phyloP scores from a whole-genome alignment of 208 protist genomes.

The Wallacemonas sp. region DNA sequence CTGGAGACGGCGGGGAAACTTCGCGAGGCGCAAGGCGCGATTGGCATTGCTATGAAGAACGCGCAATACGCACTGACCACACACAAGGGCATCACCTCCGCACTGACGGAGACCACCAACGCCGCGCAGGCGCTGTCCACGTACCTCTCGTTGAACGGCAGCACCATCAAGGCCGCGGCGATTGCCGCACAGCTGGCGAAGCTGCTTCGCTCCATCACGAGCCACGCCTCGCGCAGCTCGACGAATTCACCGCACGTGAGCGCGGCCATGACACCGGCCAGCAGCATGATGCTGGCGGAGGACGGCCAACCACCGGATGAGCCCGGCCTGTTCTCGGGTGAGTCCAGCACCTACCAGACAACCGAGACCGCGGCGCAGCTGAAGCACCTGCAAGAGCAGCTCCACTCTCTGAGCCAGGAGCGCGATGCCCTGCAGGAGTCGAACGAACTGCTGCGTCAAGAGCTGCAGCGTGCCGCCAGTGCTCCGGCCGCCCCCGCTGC shows the following conservation, averaged over 20 bases:
- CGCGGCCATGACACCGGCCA: constrained; percentile 17
- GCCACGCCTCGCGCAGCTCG: constrained; percentile 19
- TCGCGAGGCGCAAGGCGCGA: constrained; percentile 47
- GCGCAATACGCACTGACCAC: constrained; percentile 65
- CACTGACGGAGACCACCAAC: constrained; percentile 46
- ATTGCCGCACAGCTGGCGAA: constrained; percentile 69
- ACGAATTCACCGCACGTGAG: constrained; percentile 30
- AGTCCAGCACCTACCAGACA: background rate
- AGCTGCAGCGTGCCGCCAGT: background rate
- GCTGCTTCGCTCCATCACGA: constrained; percentile 45
- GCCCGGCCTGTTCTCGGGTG: background rate
- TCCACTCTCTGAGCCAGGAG: constrained; percentile 9
- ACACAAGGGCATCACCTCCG: constrained; percentile 36
- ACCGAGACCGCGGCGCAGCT: constrained; percentile 19
- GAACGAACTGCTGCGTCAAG: constrained; percentile 3
- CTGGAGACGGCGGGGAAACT: constrained; percentile 37
- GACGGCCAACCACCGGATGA: constrained; percentile 11
- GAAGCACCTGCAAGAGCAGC: constrained; percentile 28
- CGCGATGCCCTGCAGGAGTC: constrained; percentile 11
- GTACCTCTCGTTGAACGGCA: constrained; percentile 61
- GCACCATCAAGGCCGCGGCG: constrained; percentile 60
- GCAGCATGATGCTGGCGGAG: constrained; percentile 17
- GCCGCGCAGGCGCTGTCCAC: constrained; percentile 51
- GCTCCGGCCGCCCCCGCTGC: background rate
- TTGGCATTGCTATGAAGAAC: constrained; percentile 61